Base-by-base conservation (phyloP, 2,329 filamentous ascomycete genomes). In the Chrysosporium queenslandicum region DNA sequence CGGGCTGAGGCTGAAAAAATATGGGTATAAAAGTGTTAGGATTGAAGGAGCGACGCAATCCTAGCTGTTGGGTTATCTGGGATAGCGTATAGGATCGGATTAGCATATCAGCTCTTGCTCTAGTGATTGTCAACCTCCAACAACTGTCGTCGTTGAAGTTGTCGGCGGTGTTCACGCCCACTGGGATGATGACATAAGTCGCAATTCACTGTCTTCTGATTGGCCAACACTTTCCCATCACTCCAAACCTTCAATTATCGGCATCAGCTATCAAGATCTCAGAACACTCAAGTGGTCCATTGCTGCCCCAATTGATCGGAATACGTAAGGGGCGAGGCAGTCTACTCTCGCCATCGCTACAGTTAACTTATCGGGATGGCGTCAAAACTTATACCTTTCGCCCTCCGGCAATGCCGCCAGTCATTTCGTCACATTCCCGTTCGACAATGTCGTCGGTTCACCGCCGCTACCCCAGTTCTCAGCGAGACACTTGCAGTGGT, bases 401-500 rank as follows among this genome's bases (percentile, higher is more conserved):
- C 86, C 64, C 75, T 87, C 71, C 80, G 87, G 72, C 80, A 81
- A 64, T 80, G 79, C 67, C 74, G 80, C 62, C 81, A 86, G 66
- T 75, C 81, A 60, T 73, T 78, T 61, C 77, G 80, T 67, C 79
- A 80, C 70, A 73, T 80, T 63, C 76, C 80, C 62, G 75, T 77
- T 64, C 50, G 34, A 47, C 86, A 86, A 73, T 79, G 77, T 70
- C 84, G 88, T 67, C 75, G 82, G 58, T 83, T 94, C 69, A 83
- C 82, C 68, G 75, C 79, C 66, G 81, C 81, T 65, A 74, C 82
- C 59, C 76, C 80, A 68, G 77, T 78, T 62, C 77, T 75, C 65
- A 94, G 87, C 76, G 87, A 91, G 65, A 74, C 79, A 58, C 83
- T 85, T 63, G 73, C 76, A 63, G 80, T 86, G 70, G 83, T 86